Conservation (phyloP, 768 basidiomycete genomes). For the Cyclocybe aegerita region DNA sequence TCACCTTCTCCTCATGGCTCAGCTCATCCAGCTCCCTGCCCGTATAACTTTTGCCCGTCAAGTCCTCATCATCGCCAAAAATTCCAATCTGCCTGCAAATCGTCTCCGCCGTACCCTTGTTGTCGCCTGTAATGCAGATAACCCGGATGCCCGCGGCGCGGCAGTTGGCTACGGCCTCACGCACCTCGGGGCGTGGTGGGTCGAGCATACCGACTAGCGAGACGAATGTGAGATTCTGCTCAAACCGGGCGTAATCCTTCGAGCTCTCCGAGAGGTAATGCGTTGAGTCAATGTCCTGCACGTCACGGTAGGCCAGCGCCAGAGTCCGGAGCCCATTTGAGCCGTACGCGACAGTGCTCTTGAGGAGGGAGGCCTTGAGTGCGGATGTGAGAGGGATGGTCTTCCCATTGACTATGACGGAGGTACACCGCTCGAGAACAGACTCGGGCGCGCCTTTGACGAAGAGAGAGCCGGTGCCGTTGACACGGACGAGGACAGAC, state of each 20-base stretch:
- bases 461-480: conserved; percentile 73
- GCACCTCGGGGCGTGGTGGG: conserved; percentile 94
- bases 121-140: conserved; percentile 97
- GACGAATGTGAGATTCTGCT: conserved; percentile 90
- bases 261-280: conserved; percentile 83
- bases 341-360: conserved; percentile 73
- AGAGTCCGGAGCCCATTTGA: conserved; percentile 84
- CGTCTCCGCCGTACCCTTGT: conserved; percentile 96
- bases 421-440: conserved; percentile 85
- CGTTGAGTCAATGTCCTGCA: conserved; percentile 69
- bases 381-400: conserved; percentile 63
- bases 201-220: conserved; percentile 98
- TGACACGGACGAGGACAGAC: conserved; percentile 86
- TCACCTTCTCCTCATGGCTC: conserved; percentile 75
- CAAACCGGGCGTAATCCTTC: conserved; percentile 86
- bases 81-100: conserved; percentile 97
- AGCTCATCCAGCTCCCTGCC: conserved; percentile 89
- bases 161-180: conserved; percentile 84
- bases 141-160: conserved; percentile 92
- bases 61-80: conserved; percentile 81
- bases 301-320: conserved; percentile 85
- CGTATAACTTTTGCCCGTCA: conserved; percentile 95
- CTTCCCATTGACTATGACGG: conserved; percentile 63
- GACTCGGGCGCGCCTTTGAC: conserved; percentile 98
- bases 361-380: conserved; percentile 60